phyloP scores from a whole-genome alignment of 768 basidiomycete genomes.

The Psilocybe sp. region DNA sequence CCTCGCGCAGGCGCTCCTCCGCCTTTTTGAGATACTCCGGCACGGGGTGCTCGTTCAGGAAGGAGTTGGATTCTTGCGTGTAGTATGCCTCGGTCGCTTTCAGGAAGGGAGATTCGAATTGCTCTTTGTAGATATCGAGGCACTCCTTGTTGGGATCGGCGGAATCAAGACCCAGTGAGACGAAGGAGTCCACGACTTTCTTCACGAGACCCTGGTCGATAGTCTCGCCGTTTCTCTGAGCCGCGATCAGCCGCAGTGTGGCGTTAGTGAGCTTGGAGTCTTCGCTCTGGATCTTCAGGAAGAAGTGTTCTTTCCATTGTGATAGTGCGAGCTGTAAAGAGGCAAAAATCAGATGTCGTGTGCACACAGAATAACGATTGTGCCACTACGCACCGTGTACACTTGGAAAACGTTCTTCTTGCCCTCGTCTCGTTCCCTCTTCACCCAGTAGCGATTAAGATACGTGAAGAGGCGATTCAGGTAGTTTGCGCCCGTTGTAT shows the following conservation, averaged over 20 bases:
- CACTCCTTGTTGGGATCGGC: constrained; percentile 90
- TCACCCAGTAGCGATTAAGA: constrained; percentile 99
- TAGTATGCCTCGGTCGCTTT: constrained; percentile 90
- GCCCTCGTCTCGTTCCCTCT: constrained; percentile 96
- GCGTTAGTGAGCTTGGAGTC: constrained; percentile 82
- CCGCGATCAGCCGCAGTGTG: constrained; percentile 84
- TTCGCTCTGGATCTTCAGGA: constrained; percentile 79
- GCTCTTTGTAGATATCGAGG: constrained; percentile 92
- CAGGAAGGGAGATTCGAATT: constrained; percentile 90
- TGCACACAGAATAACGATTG: background rate
- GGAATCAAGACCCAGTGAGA: constrained; percentile 92
- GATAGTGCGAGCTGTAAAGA: constrained; percentile 78
- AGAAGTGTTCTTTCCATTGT: constrained; percentile 94
- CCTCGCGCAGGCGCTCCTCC: constrained; percentile 89
- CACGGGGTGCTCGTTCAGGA: constrained; percentile 88
- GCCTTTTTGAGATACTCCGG: constrained; percentile 98
- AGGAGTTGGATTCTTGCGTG: constrained; percentile 88
- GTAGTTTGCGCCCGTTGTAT: constrained; percentile 96
- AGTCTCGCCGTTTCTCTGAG: constrained; percentile 91
- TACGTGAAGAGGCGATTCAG: constrained; percentile 97
- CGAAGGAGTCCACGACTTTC: constrained; percentile 96
- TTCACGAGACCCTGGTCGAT: constrained; percentile 97
- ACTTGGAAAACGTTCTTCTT: constrained; percentile 94
- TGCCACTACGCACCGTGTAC: constrained; percentile 71
- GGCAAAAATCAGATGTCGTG: constrained; percentile 4